These are phyloP conservation scores for Penicillium sclerotigenum DNA, from an alignment of 2,329 filamentous ascomycete species.

Conservation along the genomic window DNA sequence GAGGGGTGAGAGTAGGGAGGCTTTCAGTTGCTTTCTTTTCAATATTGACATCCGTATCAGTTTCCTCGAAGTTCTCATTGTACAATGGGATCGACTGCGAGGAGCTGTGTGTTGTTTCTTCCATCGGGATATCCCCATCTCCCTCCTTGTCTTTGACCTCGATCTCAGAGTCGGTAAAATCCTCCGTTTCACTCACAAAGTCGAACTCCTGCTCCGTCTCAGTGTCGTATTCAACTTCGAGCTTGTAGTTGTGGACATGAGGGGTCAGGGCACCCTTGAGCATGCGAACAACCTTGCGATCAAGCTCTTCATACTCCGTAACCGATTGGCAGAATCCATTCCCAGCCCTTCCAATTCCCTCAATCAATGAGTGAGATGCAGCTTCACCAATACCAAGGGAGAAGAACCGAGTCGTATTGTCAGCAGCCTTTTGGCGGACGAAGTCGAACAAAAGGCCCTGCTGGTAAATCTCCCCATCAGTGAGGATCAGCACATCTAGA, in stretches of 20 bases:
- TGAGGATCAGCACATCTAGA: conserved; percentile 55
- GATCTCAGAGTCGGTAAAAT: conserved; percentile 9
- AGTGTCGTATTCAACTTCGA: conserved; percentile 60
- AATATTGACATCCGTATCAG: conserved; percentile 30
- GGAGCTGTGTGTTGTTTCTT: conserved; percentile 2
- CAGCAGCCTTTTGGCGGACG: conserved; percentile 44
- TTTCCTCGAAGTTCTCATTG: conserved; percentile 48
- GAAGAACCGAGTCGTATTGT: conserved; percentile 54
- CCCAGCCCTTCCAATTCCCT: conserved; percentile 58
- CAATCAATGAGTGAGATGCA: conserved; percentile 56
- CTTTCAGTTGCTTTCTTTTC: conserved; percentile 40
- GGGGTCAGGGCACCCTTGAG: conserved; percentile 67
- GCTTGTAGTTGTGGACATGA: conserved; percentile 61
- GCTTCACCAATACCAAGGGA: conserved; percentile 52
- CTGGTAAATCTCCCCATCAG: conserved; percentile 55
- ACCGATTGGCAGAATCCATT: conserved; percentile 63
- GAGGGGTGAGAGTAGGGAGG: conserved; percentile 48
- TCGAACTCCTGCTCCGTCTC: conserved; percentile 56
- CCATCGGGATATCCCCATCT: conserved; percentile 14
- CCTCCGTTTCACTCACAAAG: conserved; percentile 42
- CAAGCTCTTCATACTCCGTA: conserved; percentile 61
- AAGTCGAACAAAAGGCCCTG: conserved; percentile 50
- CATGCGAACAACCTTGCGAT: conserved; percentile 69
- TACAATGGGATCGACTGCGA: conserved; percentile 59
- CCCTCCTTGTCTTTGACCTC: background rate